Evolutionary conservation across 768 basidiomycete genomes (phyloP).

Genomic region (Xerocomellus chrysenteron): DNA sequence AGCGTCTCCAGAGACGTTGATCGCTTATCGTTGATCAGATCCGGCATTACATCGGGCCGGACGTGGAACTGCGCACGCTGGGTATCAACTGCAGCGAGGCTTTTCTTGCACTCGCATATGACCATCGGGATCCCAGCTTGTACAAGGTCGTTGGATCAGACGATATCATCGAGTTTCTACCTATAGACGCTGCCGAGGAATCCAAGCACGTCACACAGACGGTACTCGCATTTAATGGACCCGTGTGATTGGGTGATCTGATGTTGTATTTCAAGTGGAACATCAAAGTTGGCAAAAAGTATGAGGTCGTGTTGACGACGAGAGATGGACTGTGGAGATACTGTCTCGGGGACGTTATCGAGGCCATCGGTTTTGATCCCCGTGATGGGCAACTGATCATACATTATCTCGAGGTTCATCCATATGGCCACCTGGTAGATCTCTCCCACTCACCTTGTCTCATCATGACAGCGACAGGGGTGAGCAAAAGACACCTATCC

Average conservation of each 20-base stretch:
- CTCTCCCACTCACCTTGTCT: neutral
- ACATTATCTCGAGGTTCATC: slow-evolving; percentile 23
- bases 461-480: slow-evolving; percentile 17
- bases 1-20: neutral
- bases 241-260: neutral
- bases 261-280: slow-evolving; percentile 18
- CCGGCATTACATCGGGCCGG: slow-evolving; percentile 15
- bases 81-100: slow-evolving; percentile 26
- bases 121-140: slow-evolving; percentile 21
- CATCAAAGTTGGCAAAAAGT: slow-evolving; percentile 13
- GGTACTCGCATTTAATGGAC: neutral
- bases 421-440: neutral
- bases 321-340: slow-evolving; percentile 28
- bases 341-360: slow-evolving; percentile 21
- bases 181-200: slow-evolving; percentile 21
- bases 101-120: slow-evolving; percentile 22
- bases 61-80: slow-evolving; percentile 20
- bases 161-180: slow-evolving; percentile 24
- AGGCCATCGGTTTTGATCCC: slow-evolving; percentile 23
- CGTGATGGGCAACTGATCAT: slow-evolving; percentile 21
- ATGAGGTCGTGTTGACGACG: slow-evolving; percentile 24
- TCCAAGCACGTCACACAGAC: slow-evolving; percentile 18
- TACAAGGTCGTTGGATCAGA: slow-evolving; percentile 26
- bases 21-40: slow-evolving; percentile 7
- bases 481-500: slow-evolving; percentile 3